These are phyloP conservation scores for Leucoagaricus sp. DNA, from an alignment of 1,284 basidiomycete species.

Conservation along the genomic window DNA sequence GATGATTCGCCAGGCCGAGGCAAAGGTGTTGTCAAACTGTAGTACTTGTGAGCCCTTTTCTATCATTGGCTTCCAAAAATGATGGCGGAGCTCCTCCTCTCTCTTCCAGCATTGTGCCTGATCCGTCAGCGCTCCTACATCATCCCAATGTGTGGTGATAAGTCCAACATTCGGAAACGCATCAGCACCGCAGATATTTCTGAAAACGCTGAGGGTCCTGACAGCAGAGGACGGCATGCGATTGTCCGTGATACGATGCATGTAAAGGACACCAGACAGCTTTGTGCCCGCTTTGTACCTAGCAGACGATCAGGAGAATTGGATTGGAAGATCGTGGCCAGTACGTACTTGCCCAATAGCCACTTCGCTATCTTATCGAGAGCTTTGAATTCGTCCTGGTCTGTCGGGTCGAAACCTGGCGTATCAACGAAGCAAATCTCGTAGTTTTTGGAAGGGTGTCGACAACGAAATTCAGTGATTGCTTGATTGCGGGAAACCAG, in stretches of 20 bases:
- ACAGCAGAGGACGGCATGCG: conserved; percentile 10
- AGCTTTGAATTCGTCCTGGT: conserved; percentile 19
- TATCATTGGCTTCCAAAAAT: conserved; percentile 2
- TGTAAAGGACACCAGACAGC: conserved; percentile 15
- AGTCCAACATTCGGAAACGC: conserved; percentile 6
- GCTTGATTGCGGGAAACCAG: conserved; percentile 21
- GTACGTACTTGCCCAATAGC: conserved; percentile 21
- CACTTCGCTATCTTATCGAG: conserved; percentile 20
- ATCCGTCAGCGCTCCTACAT: neutral
- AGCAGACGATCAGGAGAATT: neutral
- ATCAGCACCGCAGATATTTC: conserved; percentile 10
- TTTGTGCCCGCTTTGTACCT: conserved; percentile 11
- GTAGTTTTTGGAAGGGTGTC: conserved; percentile 16
- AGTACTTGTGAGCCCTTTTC: neutral
- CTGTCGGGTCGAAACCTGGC: conserved; percentile 24
- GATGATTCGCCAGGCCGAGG: conserved; percentile 6
- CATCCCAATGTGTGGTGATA: conserved; percentile 16
- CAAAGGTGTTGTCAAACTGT: conserved; percentile 4
- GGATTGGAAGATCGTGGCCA: neutral
- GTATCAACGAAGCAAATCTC: conserved; percentile 26
- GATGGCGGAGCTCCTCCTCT: neutral
- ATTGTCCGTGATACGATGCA: conserved; percentile 15
- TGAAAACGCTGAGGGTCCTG: conserved; percentile 14
- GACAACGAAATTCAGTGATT: conserved; percentile 17
- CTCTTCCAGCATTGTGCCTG: neutral